phyloP scores from a whole-genome alignment of 148 eudicot species.

The Selenicereus undatus region DNA sequence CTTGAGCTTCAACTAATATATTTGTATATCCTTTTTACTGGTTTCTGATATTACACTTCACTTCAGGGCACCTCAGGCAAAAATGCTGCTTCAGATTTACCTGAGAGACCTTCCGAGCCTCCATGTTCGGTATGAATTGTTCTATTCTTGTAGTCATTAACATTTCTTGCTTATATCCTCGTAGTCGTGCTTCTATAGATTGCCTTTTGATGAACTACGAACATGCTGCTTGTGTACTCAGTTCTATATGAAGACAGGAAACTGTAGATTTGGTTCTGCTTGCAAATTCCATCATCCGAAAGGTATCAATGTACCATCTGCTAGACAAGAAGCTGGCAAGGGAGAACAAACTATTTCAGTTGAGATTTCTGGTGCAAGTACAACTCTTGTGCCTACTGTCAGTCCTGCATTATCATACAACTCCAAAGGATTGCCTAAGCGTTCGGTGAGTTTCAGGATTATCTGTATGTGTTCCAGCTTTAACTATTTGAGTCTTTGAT shows the following conservation, averaged over 20 bases:
- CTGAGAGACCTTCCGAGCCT: conserved; percentile 95
- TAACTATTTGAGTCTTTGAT: background rate
- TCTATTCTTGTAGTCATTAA: background rate
- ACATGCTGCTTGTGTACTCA: conserved; percentile 32
- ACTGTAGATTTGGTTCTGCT: conserved; percentile 74
- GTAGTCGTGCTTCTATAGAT: background rate
- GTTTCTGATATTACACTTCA: conserved; percentile 16
- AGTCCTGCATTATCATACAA: conserved; percentile 57
- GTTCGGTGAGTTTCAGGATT: conserved; percentile 46
- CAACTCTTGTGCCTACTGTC: conserved; percentile 30
- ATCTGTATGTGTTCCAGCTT: background rate
- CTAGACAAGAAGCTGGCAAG: conserved; percentile 38
- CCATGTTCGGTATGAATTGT: conserved; percentile 66
- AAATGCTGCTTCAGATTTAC: conserved; percentile 42
- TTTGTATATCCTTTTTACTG: background rate
- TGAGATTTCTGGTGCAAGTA: conserved; percentile 24
- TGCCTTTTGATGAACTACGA: background rate
- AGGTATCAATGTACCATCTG: conserved; percentile 50
- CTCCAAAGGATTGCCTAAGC: conserved; percentile 86
- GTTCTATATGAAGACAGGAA: conserved; percentile 84
- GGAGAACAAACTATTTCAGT: conserved; percentile 32
- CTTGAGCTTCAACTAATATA: conserved; percentile 10
- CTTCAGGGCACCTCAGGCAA: conserved; percentile 50
- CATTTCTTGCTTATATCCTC: background rate
- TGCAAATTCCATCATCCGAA: conserved; percentile 98